phyloP scores from a whole-genome alignment of 495 filamentous ascomycete genomes.

The Penicillium bovifimosum region DNA sequence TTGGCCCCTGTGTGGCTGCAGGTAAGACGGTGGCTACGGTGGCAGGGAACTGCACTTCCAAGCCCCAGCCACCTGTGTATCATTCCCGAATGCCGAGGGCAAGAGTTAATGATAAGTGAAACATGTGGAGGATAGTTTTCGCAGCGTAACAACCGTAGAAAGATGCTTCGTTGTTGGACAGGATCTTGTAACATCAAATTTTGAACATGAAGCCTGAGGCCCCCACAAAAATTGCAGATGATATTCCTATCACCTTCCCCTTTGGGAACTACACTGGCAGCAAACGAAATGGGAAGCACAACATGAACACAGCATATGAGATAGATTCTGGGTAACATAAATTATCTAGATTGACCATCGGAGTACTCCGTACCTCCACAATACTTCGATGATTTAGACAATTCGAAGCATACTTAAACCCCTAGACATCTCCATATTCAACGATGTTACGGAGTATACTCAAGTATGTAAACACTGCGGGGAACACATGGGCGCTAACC shows the following conservation, averaged over 20 bases:
- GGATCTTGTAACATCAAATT: background rate
- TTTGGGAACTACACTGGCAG: background rate
- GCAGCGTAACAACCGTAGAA: background rate
- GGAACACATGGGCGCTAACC: conserved; percentile 6
- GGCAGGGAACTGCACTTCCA: background rate
- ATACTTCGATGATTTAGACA: background rate
- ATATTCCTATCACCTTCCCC: background rate
- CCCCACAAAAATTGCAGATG: conserved; percentile 1
- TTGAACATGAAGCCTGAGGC: background rate
- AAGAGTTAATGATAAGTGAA: background rate
- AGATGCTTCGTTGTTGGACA: background rate
- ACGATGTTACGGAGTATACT: background rate
- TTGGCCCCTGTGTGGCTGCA: conserved; percentile 16
- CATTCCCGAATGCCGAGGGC: background rate
- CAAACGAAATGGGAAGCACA: background rate
- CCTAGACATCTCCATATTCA: background rate
- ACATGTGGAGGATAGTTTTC: background rate
- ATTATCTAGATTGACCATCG: background rate
- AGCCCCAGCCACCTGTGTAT: background rate
- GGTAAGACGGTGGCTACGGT: too few species aligned
- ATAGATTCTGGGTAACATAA: background rate
- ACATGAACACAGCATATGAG: background rate
- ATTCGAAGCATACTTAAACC: background rate
- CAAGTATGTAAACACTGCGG: conserved; percentile 8
- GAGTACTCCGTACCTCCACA: background rate